Conservation (phyloP, 2,329 filamentous ascomycete species). For the Cladosporium sp. region DNA sequence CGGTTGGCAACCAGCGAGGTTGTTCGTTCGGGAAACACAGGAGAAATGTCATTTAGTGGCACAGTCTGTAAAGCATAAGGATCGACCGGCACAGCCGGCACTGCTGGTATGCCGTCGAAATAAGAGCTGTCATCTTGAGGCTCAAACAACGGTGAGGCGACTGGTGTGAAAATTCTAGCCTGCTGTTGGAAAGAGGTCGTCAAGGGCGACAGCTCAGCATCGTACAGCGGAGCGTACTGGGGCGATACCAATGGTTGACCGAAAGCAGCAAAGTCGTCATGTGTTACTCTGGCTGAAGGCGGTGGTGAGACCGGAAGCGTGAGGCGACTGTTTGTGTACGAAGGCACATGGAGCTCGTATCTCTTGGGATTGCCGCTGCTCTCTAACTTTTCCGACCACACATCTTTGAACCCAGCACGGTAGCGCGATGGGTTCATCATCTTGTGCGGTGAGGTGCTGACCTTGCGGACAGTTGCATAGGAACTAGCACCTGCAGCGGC, state of each 20-base stretch:
- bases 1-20: slow-evolving; percentile 22
- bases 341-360: slow-evolving; percentile 46
- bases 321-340: slow-evolving; percentile 26
- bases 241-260: slow-evolving; percentile 17
- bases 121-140: slow-evolving; percentile 3
- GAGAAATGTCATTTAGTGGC: slow-evolving; percentile 28
- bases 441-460: slow-evolving; percentile 38
- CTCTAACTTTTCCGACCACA: slow-evolving; percentile 52
- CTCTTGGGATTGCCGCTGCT: slow-evolving; percentile 35
- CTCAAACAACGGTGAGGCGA: slow-evolving; percentile 23
- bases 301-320: slow-evolving; percentile 42
- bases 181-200: slow-evolving; percentile 29
- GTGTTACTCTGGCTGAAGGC: slow-evolving; percentile 39
- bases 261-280: slow-evolving; percentile 34
- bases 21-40: slow-evolving; percentile 24
- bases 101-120: slow-evolving; percentile 13
- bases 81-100: slow-evolving; percentile 16
- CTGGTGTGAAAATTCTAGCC: slow-evolving; percentile 26
- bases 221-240: slow-evolving; percentile 19
- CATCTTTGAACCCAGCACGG: slow-evolving; percentile 41
- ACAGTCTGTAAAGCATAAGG: slow-evolving; percentile 21
- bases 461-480: slow-evolving; percentile 26
- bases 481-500: slow-evolving; percentile 19
- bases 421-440: slow-evolving; percentile 53
- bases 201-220: slow-evolving; percentile 28